Evolutionary conservation across 129 eudicot genomes (phyloP), one percentile per base, ranked within the genome.

Genomic region (Flaveria sonorensis): DNA sequence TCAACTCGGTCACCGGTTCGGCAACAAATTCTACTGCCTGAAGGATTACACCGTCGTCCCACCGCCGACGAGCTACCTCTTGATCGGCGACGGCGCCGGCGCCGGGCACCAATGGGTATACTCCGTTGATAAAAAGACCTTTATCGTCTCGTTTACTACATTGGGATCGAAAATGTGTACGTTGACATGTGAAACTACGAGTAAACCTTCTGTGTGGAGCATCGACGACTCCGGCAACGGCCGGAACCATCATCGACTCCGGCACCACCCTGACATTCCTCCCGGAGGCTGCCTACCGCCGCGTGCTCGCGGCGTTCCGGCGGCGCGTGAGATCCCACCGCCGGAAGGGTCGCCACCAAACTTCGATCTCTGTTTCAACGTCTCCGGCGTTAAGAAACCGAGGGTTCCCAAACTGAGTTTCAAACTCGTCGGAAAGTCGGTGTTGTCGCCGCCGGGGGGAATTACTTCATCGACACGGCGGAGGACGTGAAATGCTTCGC

Each of bases 1-100:
- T 4, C 96, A 90, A 18, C 69, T 90, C 66, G 93, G 96, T 73
- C 68, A 56, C 16, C 75, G 66, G 18, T 90, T 88, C 65, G 93
- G 93, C 10, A 83, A 82, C 82, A 88, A 88, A 39, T 90, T 90
- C 14, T 90, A 90, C 55, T 90, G 96, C 28, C 83, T 90, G 1
- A 86, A 78, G 85, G 96, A 90, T 68, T 90, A 88, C 88, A 86
- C 93, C 15, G 69, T 86, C 24, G 53, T 90, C 2, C 96, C 96
- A 10, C 84, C 96, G 55, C 93, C 93, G 56, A 86, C 88, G 46
- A 90, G 96, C 69, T 90, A 84, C 50, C 85, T 90, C 6, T 6
- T 88, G 14, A 86, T 90, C 83, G 96, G 28, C 3, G 10, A 43
- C 45, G 75, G 36, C 3, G 5, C 59, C 45, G 77, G 55, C 1